Evolutionary conservation across 2,329 filamentous ascomycete species (phyloP).

Genomic region (Trichophyton simii): DNA sequence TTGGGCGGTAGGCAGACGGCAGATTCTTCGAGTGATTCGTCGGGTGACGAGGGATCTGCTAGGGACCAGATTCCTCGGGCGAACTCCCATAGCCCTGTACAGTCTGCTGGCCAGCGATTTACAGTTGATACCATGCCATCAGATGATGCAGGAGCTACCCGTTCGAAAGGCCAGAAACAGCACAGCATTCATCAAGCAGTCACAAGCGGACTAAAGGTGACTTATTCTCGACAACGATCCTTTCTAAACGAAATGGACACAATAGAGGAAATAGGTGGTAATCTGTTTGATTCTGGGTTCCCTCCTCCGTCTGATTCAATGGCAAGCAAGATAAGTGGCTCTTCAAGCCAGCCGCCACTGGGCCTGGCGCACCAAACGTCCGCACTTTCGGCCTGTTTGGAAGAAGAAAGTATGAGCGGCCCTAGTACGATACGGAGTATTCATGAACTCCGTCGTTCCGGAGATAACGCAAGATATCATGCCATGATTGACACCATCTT

Average conservation of each 20-base stretch:
- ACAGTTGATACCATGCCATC: neutral
- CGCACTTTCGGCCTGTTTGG: conserved; percentile 28
- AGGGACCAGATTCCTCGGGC: neutral
- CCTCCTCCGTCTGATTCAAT: neutral
- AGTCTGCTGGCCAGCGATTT: neutral
- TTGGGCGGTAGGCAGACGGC: conserved; percentile 10
- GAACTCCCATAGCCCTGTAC: neutral
- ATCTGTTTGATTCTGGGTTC: neutral
- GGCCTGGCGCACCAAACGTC: neutral
- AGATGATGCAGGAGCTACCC: neutral
- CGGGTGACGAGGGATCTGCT: neutral
- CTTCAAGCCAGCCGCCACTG: neutral
- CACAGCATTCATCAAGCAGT: conserved; percentile 10
- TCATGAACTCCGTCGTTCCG: conserved; percentile 49
- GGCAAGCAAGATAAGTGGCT: neutral
- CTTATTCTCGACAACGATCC: conserved; percentile 48
- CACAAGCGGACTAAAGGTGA: conserved; percentile 35
- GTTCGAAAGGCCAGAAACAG: conserved; percentile 1
- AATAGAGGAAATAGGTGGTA: conserved; percentile 10
- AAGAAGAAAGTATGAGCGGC: conserved; percentile 31
- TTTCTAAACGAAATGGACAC: conserved; percentile 42
- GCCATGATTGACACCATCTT: conserved; percentile 45
- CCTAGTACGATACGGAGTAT: conserved; percentile 39
- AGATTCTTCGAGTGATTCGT: conserved; percentile 4
- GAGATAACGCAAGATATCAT: conserved; percentile 45